Base-by-base conservation (phyloP, 129 eudicot species). In the Flaveria brownii region DNA sequence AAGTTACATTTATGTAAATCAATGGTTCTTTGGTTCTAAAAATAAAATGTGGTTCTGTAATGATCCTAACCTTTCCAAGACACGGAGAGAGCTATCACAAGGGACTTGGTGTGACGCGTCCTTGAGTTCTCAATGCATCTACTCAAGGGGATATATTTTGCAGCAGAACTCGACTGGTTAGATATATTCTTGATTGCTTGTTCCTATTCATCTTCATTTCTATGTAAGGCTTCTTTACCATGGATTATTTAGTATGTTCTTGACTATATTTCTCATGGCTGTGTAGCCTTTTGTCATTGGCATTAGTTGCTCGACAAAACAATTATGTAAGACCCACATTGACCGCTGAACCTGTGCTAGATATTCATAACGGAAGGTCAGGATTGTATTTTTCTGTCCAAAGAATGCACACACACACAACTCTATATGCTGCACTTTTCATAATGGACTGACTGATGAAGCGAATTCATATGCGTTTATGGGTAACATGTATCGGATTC, bases 301-400 rank as follows among this genome's bases (percentile, higher is more conserved):
- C 99, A 70, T 75, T 89, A 84, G 97, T 95, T 82, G 99, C 99
- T 73, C 90, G 88, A 41, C 97, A 95, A 63, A 87, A 95, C 85
- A 95, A 95, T 77, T 89, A 91, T 75, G 90, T 81, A 61, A 81
- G 94, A 80, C 99, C 99, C 36, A 82, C 72, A 62, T 79, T 95
- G 88, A 91, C 92, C 39, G 39, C 87, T 77, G 99, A 91, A 78
- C 43, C 86, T 62, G 72, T 86, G 76, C 86, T 91, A 70, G 90
- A 91, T 70, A 88, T 95, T 79, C 90, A 82, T 66, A 95, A 91
- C 22, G 99, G 97, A 82, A 95, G 99, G 99, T 94, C 74, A 77
- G 59, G 60, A 81, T 79, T 75, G 6, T 28, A 63, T 73, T 51
- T 2, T 45, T 39, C 55, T 12, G 11, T 76, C 49, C 54, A 12